A percentile compares a stretch with the other conserved stretches of the same genome.
These are phyloP conservation scores for Alternaria viburni DNA, from an alignment of 2,329 filamentous ascomycete species.

Conservation along the genomic window DNA sequence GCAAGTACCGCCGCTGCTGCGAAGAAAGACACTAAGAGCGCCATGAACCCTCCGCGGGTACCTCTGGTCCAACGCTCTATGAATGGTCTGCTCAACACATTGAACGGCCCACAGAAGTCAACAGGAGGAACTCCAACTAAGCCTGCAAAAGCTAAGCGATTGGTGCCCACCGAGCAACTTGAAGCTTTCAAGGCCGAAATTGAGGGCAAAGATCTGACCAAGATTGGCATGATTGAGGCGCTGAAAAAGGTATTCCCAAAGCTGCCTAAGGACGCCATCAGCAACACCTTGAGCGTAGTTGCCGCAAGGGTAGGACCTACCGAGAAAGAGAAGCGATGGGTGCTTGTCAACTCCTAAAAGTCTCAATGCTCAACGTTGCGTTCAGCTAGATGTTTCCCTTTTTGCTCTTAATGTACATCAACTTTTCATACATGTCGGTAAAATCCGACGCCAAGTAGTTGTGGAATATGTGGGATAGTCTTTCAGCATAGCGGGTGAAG, in stretches of 20 bases:
- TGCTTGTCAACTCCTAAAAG: conserved; percentile 33
- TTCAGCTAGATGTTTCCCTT: not conserved
- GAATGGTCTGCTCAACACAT: conserved; percentile 43
- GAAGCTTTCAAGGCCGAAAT: conserved; percentile 73
- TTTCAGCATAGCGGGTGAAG: not conserved
- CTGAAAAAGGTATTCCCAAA: conserved; percentile 77
- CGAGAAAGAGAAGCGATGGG: conserved; percentile 70
- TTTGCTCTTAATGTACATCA: not conserved
- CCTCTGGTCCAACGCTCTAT: conserved; percentile 50
- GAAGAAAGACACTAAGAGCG: conserved; percentile 26
- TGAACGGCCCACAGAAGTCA: conserved; percentile 27
- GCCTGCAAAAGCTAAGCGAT: conserved; percentile 50
- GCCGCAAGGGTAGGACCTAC: conserved; percentile 69
- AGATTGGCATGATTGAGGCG: conserved; percentile 75
- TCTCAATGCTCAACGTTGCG: not conserved
- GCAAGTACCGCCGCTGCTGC: conserved; percentile 10
- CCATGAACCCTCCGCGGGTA: conserved; percentile 51
- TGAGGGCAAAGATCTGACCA: conserved; percentile 73
- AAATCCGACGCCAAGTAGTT: not conserved
- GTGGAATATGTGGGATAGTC: not conserved
- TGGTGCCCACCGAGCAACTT: conserved; percentile 66
- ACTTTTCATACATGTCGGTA: not conserved
- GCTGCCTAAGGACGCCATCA: conserved; percentile 72
- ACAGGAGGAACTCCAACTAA: conserved; percentile 32
- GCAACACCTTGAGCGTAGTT: conserved; percentile 70